Evolutionary conservation across 768 basidiomycete species (phyloP), one percentile per base, ranked within the genome.

Genomic region (Tephrocybe sp.): DNA sequence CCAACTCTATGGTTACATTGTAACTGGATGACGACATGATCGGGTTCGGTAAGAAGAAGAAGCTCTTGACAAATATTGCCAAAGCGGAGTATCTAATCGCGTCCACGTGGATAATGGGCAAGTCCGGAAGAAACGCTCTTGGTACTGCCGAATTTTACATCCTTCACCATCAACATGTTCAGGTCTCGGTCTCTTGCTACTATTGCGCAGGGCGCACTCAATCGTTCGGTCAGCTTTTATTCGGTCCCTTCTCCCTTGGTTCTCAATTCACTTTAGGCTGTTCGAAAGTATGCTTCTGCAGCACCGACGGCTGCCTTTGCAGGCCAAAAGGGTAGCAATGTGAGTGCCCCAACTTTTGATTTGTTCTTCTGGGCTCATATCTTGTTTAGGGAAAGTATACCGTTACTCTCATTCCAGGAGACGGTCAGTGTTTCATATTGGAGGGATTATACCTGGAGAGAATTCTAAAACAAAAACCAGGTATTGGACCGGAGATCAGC

Each of bases 401-500:
- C 31, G 95, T 98, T 50, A 98, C 97, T 38, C 76, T 98, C 53
- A 93, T 98, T 69, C 93, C 96, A 30, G 96, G 96, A 66, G 96
- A 98, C 67, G 95, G 95, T 95, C 52, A 59, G 80, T 64, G 12
- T 23, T 53, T 32, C 32, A 26, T 26, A 41, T 39, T 53, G 13
- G 2, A 39, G 30, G 30, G 26, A 23, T 43, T 19, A 48, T 40
- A 48, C 51, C 32, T 48, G 31, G 22, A 38, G 13, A 16, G n/a
- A 16, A 17, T 48, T 49, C n/a, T 61, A 54, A 58, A 49, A 54
- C 58, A 36, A 16, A 13, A 39, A 33, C 5, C 61, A 95, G 95
- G 96, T 68, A 99, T 99, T 75, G 97, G 97, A 39, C 95, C 97
- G 33, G 97, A 99, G 77, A 98, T 99, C 62, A 90, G 92, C 72